A percentile compares a stretch with the other conserved stretches of the same genome.
Conservation (phyloP, 2,329 filamentous ascomycete genomes). For the Ceratocystis destructans region DNA sequence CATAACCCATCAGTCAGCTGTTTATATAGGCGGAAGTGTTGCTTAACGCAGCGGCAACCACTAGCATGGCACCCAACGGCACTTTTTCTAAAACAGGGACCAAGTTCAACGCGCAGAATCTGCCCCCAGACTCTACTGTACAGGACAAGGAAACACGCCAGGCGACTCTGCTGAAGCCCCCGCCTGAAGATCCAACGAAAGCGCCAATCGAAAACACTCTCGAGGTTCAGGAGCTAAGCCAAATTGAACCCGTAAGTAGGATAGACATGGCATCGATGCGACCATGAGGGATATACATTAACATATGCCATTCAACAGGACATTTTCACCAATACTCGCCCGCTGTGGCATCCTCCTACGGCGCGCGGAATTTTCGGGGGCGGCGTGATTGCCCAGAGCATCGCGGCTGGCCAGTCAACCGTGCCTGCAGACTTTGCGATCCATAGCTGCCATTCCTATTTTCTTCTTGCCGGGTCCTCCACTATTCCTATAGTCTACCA, state of each 20-base stretch:
- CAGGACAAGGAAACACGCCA: slow-evolving; percentile 23
- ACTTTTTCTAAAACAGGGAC: background rate
- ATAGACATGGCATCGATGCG: background rate
- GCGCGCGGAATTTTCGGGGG: slow-evolving; percentile 91
- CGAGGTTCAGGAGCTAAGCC: slow-evolving; percentile 65
- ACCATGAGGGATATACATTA: background rate
- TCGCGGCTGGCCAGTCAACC: slow-evolving; percentile 77
- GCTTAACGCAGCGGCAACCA: background rate
- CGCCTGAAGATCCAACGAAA: slow-evolving; percentile 56
- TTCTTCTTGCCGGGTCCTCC: slow-evolving; percentile 77
- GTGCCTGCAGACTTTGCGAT: slow-evolving; percentile 67
- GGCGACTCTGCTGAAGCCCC: slow-evolving; percentile 48
- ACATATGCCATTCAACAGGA: slow-evolving; percentile 37
- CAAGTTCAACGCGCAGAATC: background rate
- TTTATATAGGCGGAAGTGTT: too few relatives aligned
- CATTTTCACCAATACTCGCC: slow-evolving; percentile 87
- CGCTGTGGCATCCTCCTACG: slow-evolving; percentile 81
- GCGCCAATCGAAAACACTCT: slow-evolving; percentile 80
- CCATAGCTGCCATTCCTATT: slow-evolving; percentile 99
- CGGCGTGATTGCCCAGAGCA: slow-evolving; percentile 81
- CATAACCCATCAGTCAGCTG: too few relatives aligned
- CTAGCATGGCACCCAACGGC: slow-evolving; percentile 10
- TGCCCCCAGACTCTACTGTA: background rate
- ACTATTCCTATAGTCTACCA: slow-evolving; percentile 85
- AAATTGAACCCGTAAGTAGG: slow-evolving; percentile 59